Base-by-base conservation (phyloP, 352 stramenopile genomes). In the Detonula confervacea region DNA sequence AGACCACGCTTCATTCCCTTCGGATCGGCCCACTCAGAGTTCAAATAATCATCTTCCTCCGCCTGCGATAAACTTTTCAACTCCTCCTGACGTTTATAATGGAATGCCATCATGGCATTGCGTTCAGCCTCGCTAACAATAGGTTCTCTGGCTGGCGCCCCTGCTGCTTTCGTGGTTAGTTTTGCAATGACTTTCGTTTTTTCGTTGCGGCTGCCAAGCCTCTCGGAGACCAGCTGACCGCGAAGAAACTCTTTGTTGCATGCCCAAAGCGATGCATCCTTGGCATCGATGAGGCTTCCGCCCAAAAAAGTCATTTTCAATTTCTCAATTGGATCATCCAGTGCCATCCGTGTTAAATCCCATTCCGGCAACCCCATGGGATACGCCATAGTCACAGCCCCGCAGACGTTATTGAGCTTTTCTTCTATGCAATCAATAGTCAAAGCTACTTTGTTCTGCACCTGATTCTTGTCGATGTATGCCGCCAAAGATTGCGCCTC, bases 91-190 rank as follows among this genome's bases (percentile, higher is more conserved):
- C 81, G 81, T 86, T 96, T 96, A 76, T 92, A 95, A 84, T 98
- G 98, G 69, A 97, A 97, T 24, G 95, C 96, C 94, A 98, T 98
- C 96, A 98, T 98, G 29, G 96, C 95, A 87, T 98, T 98, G 55
- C 96, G 93, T 78, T 98, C 97, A 22, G 97, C 96, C 73, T 98
- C 96, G 60, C 90, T 97, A 29, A 98, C 88, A 9, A 82, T 87
- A 12, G 90, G 67, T 62, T 95, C 91, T 24, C 91, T 71, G 37
- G 88, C 88, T 0, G 96, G 97, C 63, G 96, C 92, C 18, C 96
- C 96, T 29, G 74, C 89, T 30, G 94, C 95, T 75, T 96, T 94
- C 39, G 92, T 93, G 80, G 97, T 94, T 51, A 99, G 87, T 82
- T 98, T 98, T 25, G 73, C 88, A 60, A 93, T 90, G 0, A 96